A percentile compares a stretch with the other conserved stretches of the same genome.
Evolutionary conservation across 768 basidiomycete genomes (phyloP).

Genomic region (Symmetrospora coprosmae): DNA sequence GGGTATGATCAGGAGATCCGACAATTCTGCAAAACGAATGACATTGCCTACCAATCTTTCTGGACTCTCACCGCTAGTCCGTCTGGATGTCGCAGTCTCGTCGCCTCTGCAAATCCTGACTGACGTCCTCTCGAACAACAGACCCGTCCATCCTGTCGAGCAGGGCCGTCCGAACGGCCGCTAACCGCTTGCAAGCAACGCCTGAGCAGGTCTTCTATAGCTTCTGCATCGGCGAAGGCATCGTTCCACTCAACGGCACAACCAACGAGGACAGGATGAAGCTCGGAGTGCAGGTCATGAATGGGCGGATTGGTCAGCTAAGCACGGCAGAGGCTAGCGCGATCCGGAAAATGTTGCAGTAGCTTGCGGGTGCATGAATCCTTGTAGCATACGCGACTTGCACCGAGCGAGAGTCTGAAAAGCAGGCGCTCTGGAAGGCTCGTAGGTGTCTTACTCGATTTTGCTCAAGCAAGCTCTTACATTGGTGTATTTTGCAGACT

Average conservation of each 20-base stretch:
- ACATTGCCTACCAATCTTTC: slow-evolving; percentile 70
- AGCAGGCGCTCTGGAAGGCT: too few species aligned
- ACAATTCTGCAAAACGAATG: slow-evolving; percentile 50
- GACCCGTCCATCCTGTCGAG: slow-evolving; percentile 54
- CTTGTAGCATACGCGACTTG: too few species aligned
- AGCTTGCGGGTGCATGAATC: too few species aligned
- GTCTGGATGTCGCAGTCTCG: not conserved
- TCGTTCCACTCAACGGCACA: slow-evolving; percentile 64
- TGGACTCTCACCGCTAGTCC: slow-evolving; percentile 50
- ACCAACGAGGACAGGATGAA: slow-evolving; percentile 35
- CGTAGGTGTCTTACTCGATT: too few species aligned
- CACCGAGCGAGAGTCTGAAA: too few species aligned
- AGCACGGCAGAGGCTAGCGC: not conserved
- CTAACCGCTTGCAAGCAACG: slow-evolving; percentile 47
- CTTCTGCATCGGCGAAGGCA: slow-evolving; percentile 51
- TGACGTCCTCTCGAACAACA: not conserved
- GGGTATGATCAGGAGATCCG: slow-evolving; percentile 56
- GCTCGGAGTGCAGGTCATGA: not conserved
- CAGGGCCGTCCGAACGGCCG: slow-evolving; percentile 44
- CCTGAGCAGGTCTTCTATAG: slow-evolving; percentile 55
- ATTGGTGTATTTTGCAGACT: too few species aligned
- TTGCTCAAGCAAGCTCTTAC: too few species aligned
- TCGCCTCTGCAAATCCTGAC: not conserved
- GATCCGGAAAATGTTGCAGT: not conserved
- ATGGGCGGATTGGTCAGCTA: not conserved